Conservation (phyloP, 1,284 basidiomycete genomes). For the Tremellales sp. region DNA sequence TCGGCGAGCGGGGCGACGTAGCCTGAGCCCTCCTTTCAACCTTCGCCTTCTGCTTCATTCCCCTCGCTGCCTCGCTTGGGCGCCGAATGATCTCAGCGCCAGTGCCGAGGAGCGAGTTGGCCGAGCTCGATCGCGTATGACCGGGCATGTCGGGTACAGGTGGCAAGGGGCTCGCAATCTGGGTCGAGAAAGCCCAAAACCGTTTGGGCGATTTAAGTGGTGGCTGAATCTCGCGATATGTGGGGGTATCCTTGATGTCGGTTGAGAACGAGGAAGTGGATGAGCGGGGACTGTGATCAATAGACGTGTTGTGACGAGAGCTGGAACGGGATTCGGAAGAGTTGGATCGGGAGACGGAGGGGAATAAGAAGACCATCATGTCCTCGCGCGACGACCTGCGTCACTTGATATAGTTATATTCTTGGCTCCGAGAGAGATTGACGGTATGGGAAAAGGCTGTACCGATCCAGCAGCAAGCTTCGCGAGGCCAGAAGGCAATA, state of each 20-base stretch:
- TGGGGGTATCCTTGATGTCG: background rate
- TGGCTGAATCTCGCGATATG: background rate
- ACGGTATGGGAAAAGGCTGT: too few species aligned
- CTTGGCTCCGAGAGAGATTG: too few species aligned
- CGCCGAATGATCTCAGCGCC: background rate
- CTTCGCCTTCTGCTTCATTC: background rate
- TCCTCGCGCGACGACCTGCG: too few species aligned
- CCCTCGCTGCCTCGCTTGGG: background rate
- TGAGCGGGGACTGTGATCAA: background rate
- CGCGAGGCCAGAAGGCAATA: too few species aligned
- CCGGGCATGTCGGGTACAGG: slow-evolving; percentile 4
- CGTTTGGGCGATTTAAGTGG: slow-evolving; percentile 19
- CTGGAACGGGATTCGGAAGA: background rate
- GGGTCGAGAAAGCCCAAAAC: slow-evolving; percentile 10
- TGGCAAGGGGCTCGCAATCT: background rate
- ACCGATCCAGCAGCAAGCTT: too few species aligned
- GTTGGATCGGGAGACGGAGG: background rate
- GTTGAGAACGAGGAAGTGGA: background rate
- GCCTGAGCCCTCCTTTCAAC: background rate
- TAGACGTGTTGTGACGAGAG: background rate
- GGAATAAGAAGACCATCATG: background rate
- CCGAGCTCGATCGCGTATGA: slow-evolving; percentile 1
- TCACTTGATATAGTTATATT: too few species aligned
- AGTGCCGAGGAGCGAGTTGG: slow-evolving; percentile 1
- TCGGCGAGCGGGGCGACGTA: too few species aligned